Base-by-base conservation (phyloP, 495 filamentous ascomycete genomes). In the Tetracladium setigerum region DNA sequence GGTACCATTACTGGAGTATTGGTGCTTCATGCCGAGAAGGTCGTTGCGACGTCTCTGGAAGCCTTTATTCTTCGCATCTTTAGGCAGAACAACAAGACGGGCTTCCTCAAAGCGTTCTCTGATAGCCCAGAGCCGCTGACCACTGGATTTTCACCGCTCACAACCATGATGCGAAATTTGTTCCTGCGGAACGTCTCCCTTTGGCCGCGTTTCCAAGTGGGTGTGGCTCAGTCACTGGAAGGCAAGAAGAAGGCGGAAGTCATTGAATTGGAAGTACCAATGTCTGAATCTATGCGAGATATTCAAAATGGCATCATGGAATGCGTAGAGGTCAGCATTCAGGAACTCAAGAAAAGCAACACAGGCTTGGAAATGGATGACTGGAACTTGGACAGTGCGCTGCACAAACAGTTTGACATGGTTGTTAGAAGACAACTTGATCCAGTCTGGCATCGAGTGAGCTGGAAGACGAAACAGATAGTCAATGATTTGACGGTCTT, bases 101-200 rank as follows among this genome's bases (percentile, higher is more conserved):
- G 92, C 13, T 97, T 98, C 55, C 75, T 98, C 15, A 98, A 97
- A 60, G 91, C 94, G 7, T 95, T 98, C 55, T 95, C 92, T 0
- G 92, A 98, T 57, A 87, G 82, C 14, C 92, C 92, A 0, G 89
- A 97, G 64, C 84, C 90, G 2, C 95, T 98, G 53, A 86, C 86
- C 0, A 79, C 79, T 1, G 92, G 90, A 2, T 97, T 95, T 62
- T 79, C 89, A 6, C 92, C 94, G 1, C 68, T 98, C 32, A 78
- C 86, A 5, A 91, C 81, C 35, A 95, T 94, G 82, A 82, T 98
- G 79, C 78, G 85, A 19, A 97, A 97, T 52, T 62, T 97, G 17
- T 96, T 97, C 58, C 74, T 98, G 11, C 81, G 85, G 14, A 95
- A 89, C 54, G 82, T 84, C 10, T 87, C 89, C 0, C 65, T 98